Percentiles rank a stretch among this genome's conserved stretches.
Evolutionary conservation across 2,329 filamentous ascomycete genomes (phyloP).

Genomic region (Immersiporthe knoxdaviesiana): DNA sequence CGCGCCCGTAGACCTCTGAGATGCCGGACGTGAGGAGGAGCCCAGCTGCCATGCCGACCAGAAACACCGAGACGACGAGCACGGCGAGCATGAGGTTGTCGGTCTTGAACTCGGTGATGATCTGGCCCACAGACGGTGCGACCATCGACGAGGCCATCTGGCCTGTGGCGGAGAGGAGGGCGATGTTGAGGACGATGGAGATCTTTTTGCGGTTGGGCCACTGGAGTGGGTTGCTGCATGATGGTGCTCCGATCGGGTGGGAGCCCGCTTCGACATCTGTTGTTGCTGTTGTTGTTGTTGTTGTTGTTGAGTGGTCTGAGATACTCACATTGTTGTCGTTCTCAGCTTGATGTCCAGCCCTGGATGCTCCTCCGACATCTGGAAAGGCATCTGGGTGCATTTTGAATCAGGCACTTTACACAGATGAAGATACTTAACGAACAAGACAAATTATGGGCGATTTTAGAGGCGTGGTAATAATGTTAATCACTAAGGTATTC

Average conservation of each 20-base stretch:
- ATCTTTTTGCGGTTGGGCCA: slow-evolving; percentile 9
- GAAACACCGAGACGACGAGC: not conserved
- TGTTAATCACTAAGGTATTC: not conserved
- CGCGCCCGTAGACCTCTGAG: not conserved
- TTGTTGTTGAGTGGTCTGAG: not conserved
- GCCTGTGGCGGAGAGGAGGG: slow-evolving; percentile 15
- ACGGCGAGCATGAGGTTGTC: not conserved
- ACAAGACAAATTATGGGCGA: too few relatives aligned
- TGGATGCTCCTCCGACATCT: not conserved
- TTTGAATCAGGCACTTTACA: too few relatives aligned
- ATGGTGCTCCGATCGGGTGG: not conserved
- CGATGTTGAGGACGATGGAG: slow-evolving; percentile 16
- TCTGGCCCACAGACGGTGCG: slow-evolving; percentile 30
- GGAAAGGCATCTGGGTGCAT: not conserved
- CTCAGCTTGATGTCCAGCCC: not conserved
- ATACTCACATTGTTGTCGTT: not conserved
- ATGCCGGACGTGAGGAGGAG: not conserved
- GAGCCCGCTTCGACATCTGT: not conserved
- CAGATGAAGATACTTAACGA: too few relatives aligned
- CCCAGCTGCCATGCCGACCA: not conserved
- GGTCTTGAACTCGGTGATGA: slow-evolving; percentile 1
- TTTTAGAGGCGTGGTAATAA: not conserved
- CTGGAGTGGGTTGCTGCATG: not conserved
- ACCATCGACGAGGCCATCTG: slow-evolving; percentile 32
- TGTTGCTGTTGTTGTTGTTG: too few relatives aligned